Percentiles rank a stretch among this genome's conserved stretches.
Evolutionary conservation across 140 eudicot species (phyloP).

Genomic region (Bidens hawaiensis): DNA sequence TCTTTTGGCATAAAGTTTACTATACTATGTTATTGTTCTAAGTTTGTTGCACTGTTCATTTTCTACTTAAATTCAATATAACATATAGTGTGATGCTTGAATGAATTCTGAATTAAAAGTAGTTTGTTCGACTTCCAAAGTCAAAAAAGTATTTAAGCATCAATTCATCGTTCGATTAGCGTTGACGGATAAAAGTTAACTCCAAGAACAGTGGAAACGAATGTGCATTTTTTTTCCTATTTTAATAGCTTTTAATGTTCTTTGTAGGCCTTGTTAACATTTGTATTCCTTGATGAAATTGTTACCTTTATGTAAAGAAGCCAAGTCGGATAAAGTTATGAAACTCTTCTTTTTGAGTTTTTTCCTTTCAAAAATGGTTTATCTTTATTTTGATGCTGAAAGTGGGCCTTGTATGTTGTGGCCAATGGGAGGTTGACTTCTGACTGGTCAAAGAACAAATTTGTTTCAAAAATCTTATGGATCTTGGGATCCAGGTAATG

Average conservation of each 20-base stretch:
- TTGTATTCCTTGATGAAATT: conserved; percentile 22
- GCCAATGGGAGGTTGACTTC: conserved; percentile 8
- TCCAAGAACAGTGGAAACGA: too few species aligned
- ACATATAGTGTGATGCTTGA: too few species aligned
- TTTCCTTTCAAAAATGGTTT: neutral
- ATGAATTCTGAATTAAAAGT: too few species aligned
- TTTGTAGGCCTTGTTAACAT: conserved; percentile 32
- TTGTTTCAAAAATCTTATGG: neutral
- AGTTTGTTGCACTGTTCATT: too few species aligned
- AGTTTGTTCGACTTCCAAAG: too few species aligned
- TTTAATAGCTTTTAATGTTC: conserved; percentile 26
- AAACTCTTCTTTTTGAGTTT: neutral
- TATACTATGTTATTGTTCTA: too few species aligned
- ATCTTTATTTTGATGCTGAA: conserved; percentile 4
- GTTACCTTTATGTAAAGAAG: neutral
- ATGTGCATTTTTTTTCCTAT: too few species aligned
- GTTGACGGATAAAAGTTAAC: too few species aligned
- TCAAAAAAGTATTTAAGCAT: too few species aligned
- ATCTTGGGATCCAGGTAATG: conserved; percentile 13
- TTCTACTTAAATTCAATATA: too few species aligned
- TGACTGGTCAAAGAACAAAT: conserved; percentile 11
- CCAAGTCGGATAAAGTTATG: neutral
- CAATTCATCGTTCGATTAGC: too few species aligned
- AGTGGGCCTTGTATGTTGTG: neutral
- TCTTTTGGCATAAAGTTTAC: too few species aligned